Conservation (phyloP, 2,329 filamentous ascomycete species). For the Septoria petroselini region DNA sequence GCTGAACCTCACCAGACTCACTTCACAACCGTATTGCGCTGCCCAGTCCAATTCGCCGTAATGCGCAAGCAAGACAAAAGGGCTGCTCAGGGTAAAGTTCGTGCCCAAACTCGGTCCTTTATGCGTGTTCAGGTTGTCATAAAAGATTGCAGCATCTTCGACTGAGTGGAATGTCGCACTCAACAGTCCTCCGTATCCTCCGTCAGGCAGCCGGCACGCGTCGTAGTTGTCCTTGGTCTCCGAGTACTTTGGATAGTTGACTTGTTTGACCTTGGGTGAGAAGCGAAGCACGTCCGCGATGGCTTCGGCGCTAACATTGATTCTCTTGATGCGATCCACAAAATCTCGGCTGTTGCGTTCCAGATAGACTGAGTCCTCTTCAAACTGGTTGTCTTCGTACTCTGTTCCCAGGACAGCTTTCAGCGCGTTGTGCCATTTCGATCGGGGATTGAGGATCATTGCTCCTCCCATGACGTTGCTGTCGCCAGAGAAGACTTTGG, state of each 20-base stretch:
- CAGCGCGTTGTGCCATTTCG: constrained; percentile 67
- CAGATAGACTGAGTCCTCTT: constrained; percentile 89
- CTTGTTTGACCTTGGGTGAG: constrained; percentile 64
- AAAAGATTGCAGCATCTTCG: constrained; percentile 74
- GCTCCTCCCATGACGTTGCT: constrained; percentile 96
- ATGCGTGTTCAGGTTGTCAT: constrained; percentile 77
- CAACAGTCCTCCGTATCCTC: constrained; percentile 82
- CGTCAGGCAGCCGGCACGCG: constrained; percentile 62
- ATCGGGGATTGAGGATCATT: constrained; percentile 61
- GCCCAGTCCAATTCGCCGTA: constrained; percentile 93
- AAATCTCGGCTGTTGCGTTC: constrained; percentile 97
- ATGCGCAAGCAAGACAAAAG: constrained; percentile 88
- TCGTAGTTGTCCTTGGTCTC: constrained; percentile 72
- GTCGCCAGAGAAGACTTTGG: constrained; percentile 95
- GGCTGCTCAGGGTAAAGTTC: constrained; percentile 84
- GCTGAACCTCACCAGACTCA: constrained; percentile 77
- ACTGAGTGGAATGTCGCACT: constrained; percentile 74
- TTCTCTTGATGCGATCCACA: constrained; percentile 72
- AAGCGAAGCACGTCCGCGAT: constrained; percentile 69
- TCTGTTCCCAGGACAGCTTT: constrained; percentile 62
- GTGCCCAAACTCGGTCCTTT: constrained; percentile 95
- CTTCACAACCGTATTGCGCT: constrained; percentile 73
- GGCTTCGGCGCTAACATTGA: constrained; percentile 80
- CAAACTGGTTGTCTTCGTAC: constrained; percentile 90
- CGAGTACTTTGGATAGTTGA: constrained; percentile 85